Evolutionary conservation across 2,329 filamentous ascomycete species (phyloP).

Genomic region (Penicillium sp.): DNA sequence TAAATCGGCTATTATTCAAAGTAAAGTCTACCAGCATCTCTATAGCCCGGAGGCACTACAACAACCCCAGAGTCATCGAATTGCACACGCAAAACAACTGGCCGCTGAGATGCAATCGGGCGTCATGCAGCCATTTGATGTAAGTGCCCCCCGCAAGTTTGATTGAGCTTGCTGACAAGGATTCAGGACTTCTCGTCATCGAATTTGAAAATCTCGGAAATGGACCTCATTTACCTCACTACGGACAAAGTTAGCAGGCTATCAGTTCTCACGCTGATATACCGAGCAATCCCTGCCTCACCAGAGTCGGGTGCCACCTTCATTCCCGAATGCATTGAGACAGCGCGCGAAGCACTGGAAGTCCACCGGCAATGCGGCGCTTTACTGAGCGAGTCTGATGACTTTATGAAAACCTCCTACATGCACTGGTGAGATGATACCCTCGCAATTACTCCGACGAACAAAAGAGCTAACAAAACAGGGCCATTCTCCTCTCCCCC

Average conservation of each 20-base stretch:
- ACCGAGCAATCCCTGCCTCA: slow-evolving; percentile 41
- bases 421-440: slow-evolving; percentile 35
- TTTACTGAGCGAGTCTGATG: slow-evolving; percentile 28
- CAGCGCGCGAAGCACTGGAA: slow-evolving; percentile 38
- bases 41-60: slow-evolving; percentile 46
- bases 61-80: slow-evolving; percentile 28
- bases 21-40: slow-evolving; percentile 60
- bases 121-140: slow-evolving; percentile 34
- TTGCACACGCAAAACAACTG: slow-evolving; percentile 29
- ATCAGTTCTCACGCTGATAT: slow-evolving; percentile 41
- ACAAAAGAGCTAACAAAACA: slow-evolving; percentile 7
- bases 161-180: neutral
- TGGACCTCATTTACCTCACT: slow-evolving; percentile 31
- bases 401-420: slow-evolving; percentile 34
- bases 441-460: neutral
- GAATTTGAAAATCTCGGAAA: slow-evolving; percentile 19
- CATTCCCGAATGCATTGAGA: slow-evolving; percentile 38
- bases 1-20: slow-evolving; percentile 57
- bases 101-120: slow-evolving; percentile 30
- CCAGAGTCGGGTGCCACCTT: slow-evolving; percentile 30
- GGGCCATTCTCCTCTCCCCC: slow-evolving; percentile 46
- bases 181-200: slow-evolving; percentile 14
- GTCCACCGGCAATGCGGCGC: slow-evolving; percentile 33
- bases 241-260: slow-evolving; percentile 39
- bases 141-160: slow-evolving; percentile 5